Evolutionary conservation across 345 rosid species (phyloP).

Genomic region (Lagerstroemia speciosa): DNA sequence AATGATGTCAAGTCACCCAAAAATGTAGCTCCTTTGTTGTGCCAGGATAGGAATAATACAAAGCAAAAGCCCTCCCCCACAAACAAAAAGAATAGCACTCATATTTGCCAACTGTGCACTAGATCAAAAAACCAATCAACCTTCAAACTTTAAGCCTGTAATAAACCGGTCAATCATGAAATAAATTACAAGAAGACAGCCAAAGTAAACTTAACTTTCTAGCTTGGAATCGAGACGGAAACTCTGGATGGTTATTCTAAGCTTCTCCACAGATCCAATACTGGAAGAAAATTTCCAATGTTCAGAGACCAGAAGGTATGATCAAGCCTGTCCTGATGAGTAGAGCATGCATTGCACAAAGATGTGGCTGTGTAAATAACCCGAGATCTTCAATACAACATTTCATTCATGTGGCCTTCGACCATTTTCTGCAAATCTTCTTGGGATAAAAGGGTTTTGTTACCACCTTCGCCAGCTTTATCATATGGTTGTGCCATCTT

Average conservation of each 20-base stretch:
- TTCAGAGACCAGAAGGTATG: not conserved
- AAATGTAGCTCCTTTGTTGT: too few species aligned
- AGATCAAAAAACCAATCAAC: too few species aligned
- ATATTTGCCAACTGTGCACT: not conserved
- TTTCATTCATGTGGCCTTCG: constrained; percentile 23
- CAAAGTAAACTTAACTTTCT: not conserved
- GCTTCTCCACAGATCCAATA: not conserved
- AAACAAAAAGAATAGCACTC: too few species aligned
- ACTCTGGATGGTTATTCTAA: too few species aligned
- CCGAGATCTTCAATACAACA: constrained; percentile 9
- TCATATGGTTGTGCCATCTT: constrained; percentile 99
- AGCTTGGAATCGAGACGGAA: not conserved
- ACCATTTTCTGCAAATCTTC: constrained; percentile 84
- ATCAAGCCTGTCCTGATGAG: not conserved
- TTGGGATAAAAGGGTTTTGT: constrained; percentile 74
- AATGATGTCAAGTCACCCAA: too few species aligned
- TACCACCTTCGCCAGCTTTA: constrained; percentile 44
- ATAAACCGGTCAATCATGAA: not conserved
- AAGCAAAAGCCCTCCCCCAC: too few species aligned
- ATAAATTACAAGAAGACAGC: not conserved
- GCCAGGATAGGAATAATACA: too few species aligned
- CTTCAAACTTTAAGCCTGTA: too few species aligned
- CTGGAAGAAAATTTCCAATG: not conserved
- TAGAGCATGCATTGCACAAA: not conserved
- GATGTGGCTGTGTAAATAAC: not conserved